A percentile compares a stretch with the other conserved stretches of the same genome.
Evolutionary conservation across 176 grass and related monocot genomes (phyloP).

Genomic region (Carex scoparia): DNA sequence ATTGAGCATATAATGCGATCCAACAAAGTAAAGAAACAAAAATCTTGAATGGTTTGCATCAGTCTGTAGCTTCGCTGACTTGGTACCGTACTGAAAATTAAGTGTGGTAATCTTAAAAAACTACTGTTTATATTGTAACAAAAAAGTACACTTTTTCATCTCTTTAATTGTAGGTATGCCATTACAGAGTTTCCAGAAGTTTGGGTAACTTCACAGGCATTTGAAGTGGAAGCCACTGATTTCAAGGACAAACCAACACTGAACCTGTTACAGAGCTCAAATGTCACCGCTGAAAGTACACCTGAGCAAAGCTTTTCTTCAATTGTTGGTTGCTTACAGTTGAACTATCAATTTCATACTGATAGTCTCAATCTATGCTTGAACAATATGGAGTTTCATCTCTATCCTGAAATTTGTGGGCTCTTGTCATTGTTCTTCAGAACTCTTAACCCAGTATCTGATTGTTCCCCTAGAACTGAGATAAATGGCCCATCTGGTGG

Average conservation of each 20-base stretch:
- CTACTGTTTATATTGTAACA: conserved; percentile 9
- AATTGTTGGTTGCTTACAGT: conserved; percentile 48
- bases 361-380: conserved; percentile 48
- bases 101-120: background rate
- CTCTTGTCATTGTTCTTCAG: conserved; percentile 49
- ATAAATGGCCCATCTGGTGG: conserved; percentile 3
- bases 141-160: conserved; percentile 6
- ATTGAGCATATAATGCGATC: background rate
- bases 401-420: conserved; percentile 59
- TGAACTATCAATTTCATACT: conserved; percentile 51
- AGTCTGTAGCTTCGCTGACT: background rate
- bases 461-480: conserved; percentile 26
- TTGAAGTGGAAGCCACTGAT: conserved; percentile 47
- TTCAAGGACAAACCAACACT: conserved; percentile 36
- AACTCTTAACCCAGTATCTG: conserved; percentile 39
- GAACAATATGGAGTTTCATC: conserved; percentile 65
- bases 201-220: conserved; percentile 38
- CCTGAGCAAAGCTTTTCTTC: background rate
- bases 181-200: conserved; percentile 46
- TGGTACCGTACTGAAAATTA: background rate
- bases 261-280: conserved; percentile 48
- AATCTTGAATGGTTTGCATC: background rate
- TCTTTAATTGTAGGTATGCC: conserved; percentile 59
- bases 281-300: conserved; percentile 11
- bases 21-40: conserved; percentile 11